These are phyloP conservation scores for Hypoxylon sp. DNA, from an alignment of 2,329 filamentous ascomycete genomes.

Conservation along the genomic window DNA sequence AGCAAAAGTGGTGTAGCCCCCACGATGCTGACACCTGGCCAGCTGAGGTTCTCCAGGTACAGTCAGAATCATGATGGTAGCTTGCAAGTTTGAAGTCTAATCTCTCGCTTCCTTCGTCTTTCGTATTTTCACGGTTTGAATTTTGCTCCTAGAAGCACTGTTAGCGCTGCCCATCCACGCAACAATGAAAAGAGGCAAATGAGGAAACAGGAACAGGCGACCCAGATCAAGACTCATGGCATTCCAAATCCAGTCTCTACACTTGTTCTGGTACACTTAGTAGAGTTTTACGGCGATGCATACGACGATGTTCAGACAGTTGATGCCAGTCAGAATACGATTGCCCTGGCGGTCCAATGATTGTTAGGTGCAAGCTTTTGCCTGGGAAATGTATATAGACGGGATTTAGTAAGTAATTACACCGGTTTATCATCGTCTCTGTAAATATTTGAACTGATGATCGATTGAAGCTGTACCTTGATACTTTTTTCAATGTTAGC, in stretches of 20 bases:
- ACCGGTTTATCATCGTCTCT: constrained; percentile 17
- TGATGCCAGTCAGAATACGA: constrained; percentile 65
- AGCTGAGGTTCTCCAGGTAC: too few species aligned
- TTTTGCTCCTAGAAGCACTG: constrained; percentile 49
- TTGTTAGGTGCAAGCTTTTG: too few species aligned
- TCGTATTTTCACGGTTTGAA: constrained; percentile 48
- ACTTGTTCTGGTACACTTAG: constrained; percentile 60
- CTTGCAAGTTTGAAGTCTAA: constrained; percentile 61
- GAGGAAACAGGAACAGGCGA: not conserved
- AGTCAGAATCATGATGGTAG: not conserved
- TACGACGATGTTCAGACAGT: constrained; percentile 60
- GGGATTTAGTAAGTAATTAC: not conserved
- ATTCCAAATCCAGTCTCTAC: constrained; percentile 61
- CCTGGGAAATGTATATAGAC: not conserved
- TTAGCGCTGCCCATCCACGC: not conserved
- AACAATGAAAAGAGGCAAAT: not conserved
- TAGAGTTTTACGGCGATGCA: constrained; percentile 63
- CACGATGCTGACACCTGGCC: too few species aligned
- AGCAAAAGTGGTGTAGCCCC: too few species aligned
- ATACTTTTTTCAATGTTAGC: constrained; percentile 9
- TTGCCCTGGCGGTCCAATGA: constrained; percentile 57
- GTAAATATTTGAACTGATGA: constrained; percentile 22
- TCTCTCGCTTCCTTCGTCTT: constrained; percentile 62
- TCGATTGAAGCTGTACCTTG: constrained; percentile 19
- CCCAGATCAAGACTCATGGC: constrained; percentile 56